These are phyloP conservation scores for Fusarium buxicola DNA, from an alignment of 2,329 filamentous ascomycete species.

Conservation along the genomic window DNA sequence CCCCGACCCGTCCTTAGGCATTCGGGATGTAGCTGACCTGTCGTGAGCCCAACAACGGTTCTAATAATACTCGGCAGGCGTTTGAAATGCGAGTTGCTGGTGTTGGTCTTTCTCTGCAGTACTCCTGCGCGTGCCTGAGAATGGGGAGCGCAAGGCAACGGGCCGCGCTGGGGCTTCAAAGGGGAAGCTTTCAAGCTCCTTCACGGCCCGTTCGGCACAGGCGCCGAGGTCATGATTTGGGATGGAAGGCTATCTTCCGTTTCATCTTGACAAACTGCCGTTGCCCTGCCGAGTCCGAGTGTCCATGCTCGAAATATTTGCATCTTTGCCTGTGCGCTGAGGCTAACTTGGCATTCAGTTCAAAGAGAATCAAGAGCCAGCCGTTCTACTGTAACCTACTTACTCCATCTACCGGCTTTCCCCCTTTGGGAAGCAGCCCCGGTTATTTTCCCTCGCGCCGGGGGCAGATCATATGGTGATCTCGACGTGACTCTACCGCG, in stretches of 20 bases:
- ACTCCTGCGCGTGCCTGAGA: conserved; percentile 5
- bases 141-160: conserved; percentile 18
- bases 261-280: conserved; percentile 2
- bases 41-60: conserved; percentile 10
- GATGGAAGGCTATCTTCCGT: conserved; percentile 9
- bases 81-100: background rate
- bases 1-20: background rate
- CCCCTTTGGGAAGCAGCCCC: background rate
- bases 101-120: conserved; percentile 11
- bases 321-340: background rate
- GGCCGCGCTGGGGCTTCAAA: conserved; percentile 4
- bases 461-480: background rate
- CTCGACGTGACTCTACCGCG: background rate
- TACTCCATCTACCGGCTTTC: background rate
- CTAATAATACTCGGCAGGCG: conserved; percentile 23
- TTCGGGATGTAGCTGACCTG: conserved; percentile 15
- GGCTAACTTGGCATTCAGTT: background rate
- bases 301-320: background rate
- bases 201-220: conserved; percentile 5
- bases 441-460: background rate
- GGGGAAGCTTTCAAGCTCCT: conserved; percentile 3
- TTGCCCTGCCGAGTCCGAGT: background rate
- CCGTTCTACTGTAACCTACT: no score
- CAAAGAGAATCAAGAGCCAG: background rate
- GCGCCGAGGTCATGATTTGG: conserved; percentile 1